A percentile compares a stretch with the other conserved stretches of the same genome.
Conservation (phyloP, 257 asterid genomes). For the Echites panduratus region DNA sequence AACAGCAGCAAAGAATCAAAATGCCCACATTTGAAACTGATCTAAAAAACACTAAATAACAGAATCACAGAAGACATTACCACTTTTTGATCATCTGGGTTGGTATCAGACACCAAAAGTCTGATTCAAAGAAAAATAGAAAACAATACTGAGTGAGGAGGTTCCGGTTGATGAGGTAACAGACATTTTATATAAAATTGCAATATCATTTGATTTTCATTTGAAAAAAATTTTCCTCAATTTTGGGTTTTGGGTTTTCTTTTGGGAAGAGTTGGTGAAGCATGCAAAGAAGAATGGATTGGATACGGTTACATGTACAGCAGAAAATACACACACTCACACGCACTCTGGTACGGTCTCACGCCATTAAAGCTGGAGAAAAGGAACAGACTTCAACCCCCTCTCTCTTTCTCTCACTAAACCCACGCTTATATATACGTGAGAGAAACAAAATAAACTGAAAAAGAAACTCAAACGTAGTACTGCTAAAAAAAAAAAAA, state of each 20-base stretch:
- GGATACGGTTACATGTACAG: conserved; percentile 27
- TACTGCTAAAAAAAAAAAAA: no score
- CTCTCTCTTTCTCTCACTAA: conserved; percentile 17
- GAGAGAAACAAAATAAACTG: background rate
- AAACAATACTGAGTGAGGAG: conserved; percentile 16
- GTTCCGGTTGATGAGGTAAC: conserved; percentile 1
- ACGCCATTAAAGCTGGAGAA: conserved; percentile 89
- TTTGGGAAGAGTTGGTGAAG: conserved; percentile 56
- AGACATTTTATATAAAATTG: conserved; percentile 7
- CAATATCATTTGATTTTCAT: conserved; percentile 27
- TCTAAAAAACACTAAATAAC: conserved; percentile 20
- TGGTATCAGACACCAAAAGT: conserved; percentile 32
- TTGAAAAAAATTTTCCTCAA: conserved; percentile 20
- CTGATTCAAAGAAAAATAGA: conserved; percentile 27
- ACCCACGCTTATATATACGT: conserved; percentile 6
- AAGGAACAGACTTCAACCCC: conserved; percentile 52
- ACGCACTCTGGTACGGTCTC: conserved; percentile 55
- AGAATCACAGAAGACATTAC: conserved; percentile 30
- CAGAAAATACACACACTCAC: conserved; percentile 23
- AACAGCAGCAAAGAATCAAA: conserved; percentile 25
- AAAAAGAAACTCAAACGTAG: background rate
- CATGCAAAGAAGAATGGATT: conserved; percentile 72
- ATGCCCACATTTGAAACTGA: conserved; percentile 31
- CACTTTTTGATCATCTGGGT: conserved; percentile 40
- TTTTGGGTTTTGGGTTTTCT: conserved; percentile 51